A percentile compares a stretch with the other conserved stretches of the same genome.
Evolutionary conservation across 345 rosid genomes (phyloP).

Genomic region (Salix caprea): DNA sequence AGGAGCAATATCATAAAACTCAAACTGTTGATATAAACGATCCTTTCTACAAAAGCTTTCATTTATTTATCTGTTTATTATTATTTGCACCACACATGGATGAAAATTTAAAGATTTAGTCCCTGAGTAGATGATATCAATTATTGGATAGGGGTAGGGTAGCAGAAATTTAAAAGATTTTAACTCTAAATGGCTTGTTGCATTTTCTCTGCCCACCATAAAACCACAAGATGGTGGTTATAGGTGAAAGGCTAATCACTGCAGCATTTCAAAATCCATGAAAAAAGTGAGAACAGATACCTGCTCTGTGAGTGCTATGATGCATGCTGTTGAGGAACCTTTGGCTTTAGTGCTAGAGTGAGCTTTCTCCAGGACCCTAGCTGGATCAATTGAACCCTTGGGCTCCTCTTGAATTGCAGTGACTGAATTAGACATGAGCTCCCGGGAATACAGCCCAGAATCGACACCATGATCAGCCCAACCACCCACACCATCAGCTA

Average conservation of each 20-base stretch:
- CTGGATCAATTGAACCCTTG: constrained; percentile 75
- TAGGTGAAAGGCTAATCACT: neutral
- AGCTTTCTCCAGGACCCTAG: constrained; percentile 87
- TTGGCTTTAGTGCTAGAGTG: constrained; percentile 77
- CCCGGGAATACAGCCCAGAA: constrained; percentile 78
- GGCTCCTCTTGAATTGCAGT: constrained; percentile 81
- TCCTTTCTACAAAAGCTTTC: neutral
- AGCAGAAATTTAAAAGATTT: neutral
- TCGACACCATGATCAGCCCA: constrained; percentile 95
- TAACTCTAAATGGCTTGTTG: neutral
- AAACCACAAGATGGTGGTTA: neutral
- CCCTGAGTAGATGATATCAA: neutral
- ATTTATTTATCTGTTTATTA: neutral
- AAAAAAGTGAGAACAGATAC: constrained; percentile 27
- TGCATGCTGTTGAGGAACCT: constrained; percentile 97
- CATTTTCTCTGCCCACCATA: neutral
- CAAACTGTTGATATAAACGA: neutral
- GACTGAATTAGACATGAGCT: constrained; percentile 90
- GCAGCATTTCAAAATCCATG: neutral
- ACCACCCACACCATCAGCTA: constrained; percentile 99
- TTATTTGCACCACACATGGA: neutral
- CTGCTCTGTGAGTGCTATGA: constrained; percentile 82
- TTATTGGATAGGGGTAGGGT: neutral
- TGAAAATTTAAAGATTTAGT: neutral
- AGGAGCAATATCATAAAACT: neutral